Conservation (phyloP, 768 basidiomycete genomes). For the Naganishia antarctica region DNA sequence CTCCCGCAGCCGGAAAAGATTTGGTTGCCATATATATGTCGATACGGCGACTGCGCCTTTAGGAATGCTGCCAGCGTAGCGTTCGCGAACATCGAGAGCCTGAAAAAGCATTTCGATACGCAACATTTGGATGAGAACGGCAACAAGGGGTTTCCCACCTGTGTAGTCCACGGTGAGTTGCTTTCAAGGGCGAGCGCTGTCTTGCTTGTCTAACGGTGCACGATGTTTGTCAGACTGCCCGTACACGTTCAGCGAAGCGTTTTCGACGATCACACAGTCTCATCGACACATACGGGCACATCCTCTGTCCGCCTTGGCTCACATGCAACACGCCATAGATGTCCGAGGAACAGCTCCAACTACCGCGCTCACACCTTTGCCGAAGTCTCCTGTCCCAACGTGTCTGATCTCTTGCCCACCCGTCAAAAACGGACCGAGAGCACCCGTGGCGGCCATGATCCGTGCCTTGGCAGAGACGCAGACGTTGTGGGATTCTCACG, state of each 20-base stretch:
- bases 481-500: slow-evolving; percentile 2
- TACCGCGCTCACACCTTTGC: background rate
- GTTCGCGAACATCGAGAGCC: background rate
- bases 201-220: background rate
- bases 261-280: background rate
- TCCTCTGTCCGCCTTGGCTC: background rate
- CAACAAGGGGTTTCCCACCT: slow-evolving; percentile 9
- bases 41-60: background rate
- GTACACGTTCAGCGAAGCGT: slow-evolving; percentile 10
- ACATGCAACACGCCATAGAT: background rate
- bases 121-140: background rate
- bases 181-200: too few species aligned
- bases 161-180: slow-evolving; percentile 7
- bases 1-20: background rate
- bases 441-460: slow-evolving; percentile 1
- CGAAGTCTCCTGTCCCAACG: background rate
- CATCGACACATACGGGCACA: slow-evolving; percentile 2
- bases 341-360: background rate
- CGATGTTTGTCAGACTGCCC: background rate
- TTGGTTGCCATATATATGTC: slow-evolving; percentile 17
- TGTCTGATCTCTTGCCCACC: slow-evolving; percentile 1
- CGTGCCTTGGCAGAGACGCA: slow-evolving; percentile 6
- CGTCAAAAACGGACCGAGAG: slow-evolving; percentile 3
- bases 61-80: background rate
- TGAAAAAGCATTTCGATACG: background rate